Percentiles rank a stretch among this genome's conserved stretches.
Evolutionary conservation across 2,329 filamentous ascomycete species (phyloP).

Genomic region (Daldinia eschscholtzii): DNA sequence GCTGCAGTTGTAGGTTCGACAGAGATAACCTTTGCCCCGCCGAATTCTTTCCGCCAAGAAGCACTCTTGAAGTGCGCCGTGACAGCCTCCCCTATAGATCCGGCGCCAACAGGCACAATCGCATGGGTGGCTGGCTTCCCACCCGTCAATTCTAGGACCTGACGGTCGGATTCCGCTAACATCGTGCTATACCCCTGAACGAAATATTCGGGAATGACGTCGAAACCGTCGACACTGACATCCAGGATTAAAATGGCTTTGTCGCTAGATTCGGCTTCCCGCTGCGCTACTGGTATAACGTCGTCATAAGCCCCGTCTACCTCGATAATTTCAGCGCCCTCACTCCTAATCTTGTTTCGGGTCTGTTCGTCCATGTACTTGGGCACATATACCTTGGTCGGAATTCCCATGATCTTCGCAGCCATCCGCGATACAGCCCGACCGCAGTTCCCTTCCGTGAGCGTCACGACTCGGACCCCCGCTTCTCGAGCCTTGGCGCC

Average conservation of each 20-base stretch:
- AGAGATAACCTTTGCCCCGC: slow-evolving; percentile 63
- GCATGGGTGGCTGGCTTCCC: slow-evolving; percentile 61
- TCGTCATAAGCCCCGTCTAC: slow-evolving; percentile 74
- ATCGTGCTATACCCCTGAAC: slow-evolving; percentile 83
- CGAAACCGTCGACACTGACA: slow-evolving; percentile 74
- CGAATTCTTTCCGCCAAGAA: slow-evolving; percentile 7
- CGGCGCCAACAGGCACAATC: slow-evolving; percentile 78
- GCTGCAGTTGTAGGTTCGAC: slow-evolving; percentile 78
- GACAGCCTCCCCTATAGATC: slow-evolving; percentile 78
- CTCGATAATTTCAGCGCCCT: slow-evolving; percentile 71
- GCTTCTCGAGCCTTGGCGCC: slow-evolving; percentile 40
- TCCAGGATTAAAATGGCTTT: slow-evolving; percentile 74
- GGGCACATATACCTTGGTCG: slow-evolving; percentile 73
- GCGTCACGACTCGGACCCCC: slow-evolving; percentile 66
- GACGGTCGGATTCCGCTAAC: slow-evolving; percentile 74
- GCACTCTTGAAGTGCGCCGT: slow-evolving; percentile 70
- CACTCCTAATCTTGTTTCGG: slow-evolving; percentile 65
- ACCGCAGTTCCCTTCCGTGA: slow-evolving; percentile 83
- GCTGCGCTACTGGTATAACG: slow-evolving; percentile 64
- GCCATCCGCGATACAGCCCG: slow-evolving; percentile 79
- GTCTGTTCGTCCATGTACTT: slow-evolving; percentile 67
- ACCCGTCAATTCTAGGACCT: slow-evolving; percentile 61
- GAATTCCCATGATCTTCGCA: slow-evolving; percentile 63
- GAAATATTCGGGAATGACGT: slow-evolving; percentile 77
- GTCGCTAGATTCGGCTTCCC: slow-evolving; percentile 55